Evolutionary conservation across 2,329 filamentous ascomycete genomes (phyloP).

Genomic region (Fusarium nisikadoi): DNA sequence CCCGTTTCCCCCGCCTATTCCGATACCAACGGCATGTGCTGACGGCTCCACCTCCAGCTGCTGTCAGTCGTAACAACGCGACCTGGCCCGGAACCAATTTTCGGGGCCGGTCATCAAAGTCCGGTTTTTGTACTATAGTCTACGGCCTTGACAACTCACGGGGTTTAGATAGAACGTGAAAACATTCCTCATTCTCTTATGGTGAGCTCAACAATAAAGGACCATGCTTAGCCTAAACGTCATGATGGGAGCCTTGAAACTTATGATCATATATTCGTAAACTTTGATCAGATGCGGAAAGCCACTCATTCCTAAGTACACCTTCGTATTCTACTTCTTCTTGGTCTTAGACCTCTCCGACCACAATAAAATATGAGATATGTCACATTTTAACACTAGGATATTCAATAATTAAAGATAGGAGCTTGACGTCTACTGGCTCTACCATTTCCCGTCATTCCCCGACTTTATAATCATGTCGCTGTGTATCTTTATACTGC

Average conservation of each 20-base stretch:
- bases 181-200: background rate
- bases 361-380: background rate
- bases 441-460: background rate
- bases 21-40: constrained; percentile 32
- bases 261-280: background rate
- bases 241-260: background rate
- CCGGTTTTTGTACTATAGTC: constrained; percentile 14
- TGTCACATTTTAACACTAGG: background rate
- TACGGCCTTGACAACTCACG: background rate
- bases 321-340: background rate
- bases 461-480: background rate
- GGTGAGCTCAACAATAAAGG: background rate
- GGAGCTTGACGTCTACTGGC: background rate
- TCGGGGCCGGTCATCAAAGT: constrained; percentile 32
- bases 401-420: background rate
- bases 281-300: too few species aligned
- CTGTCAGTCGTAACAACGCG: background rate
- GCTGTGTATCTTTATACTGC: constrained; percentile 2
- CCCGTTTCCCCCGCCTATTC: constrained; percentile 27
- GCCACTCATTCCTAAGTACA: background rate
- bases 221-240: background rate
- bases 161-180: background rate
- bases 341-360: background rate
- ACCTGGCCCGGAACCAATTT: constrained; percentile 28
- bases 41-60: constrained; percentile 22